Evolutionary conservation across 495 filamentous ascomycete genomes (phyloP), one percentile per base, ranked within the genome.

Genomic region (Cercophora newfieldiana): DNA sequence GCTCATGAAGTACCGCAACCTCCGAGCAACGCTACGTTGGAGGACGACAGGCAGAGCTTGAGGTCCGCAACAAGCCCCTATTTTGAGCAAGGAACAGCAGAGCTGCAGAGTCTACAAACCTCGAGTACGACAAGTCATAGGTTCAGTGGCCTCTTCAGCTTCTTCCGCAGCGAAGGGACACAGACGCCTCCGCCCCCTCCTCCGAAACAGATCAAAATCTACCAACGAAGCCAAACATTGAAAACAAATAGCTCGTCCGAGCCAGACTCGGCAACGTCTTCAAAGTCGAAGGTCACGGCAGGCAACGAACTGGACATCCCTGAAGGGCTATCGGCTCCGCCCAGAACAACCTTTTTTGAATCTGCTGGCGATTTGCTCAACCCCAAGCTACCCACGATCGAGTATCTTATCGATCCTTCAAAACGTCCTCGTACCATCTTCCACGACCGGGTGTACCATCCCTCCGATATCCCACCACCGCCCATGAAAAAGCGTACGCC

Each of bases 391-490:
- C 94, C 95, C 16, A 85, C 90, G 0, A 81, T 84, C 2, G 87
- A 91, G 30, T 99, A 92, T 72, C 82, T 99, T 33, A 83, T 91
- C 62, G 88, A 97, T 63, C 94, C 94, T 16, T 83, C 88, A 31
- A 87, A 86, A 55, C 90, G 95, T n/a, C 86, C 92, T 6, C 86
- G 91, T 44, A 97, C 96, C 14, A 98, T 99, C 65, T 97, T 97
- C 78, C 95, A 99, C 78, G 95, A 98, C 75, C 90, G 95, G 16
- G 85, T 98, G 26, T 99, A 99, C 76, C 91, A 94, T 72, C 92
- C 94, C 0, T 87, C 90, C 47, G 95, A 99, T 75, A 96, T 98
- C 53, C 95, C 95, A 1, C 88, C 85, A n/a, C 90, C 92, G 7
- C 84, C 89, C 3, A 77, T 90, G 0, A 86, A 86, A 65, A 89